Evolutionary conservation across 2,329 filamentous ascomycete genomes (phyloP).

Genomic region (Stagonosporopsis chrysanthemi): DNA sequence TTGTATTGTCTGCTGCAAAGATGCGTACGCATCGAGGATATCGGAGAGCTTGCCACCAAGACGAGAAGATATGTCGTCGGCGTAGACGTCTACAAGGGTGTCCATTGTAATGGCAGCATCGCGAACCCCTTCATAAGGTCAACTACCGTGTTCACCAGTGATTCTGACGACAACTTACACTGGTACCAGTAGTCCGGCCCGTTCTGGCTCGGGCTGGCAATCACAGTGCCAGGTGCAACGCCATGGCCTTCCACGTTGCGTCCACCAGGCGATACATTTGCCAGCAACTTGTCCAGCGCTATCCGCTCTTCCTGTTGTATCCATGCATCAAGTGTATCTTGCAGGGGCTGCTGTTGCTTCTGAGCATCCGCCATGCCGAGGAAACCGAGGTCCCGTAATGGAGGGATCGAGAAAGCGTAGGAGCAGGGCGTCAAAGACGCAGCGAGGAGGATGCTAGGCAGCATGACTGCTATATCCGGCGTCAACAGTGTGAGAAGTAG

Average conservation of each 20-base stretch:
- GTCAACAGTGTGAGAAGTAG: not conserved
- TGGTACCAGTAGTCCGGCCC: conserved; percentile 56
- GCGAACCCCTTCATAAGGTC: conserved; percentile 47
- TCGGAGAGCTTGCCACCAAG: conserved; percentile 37
- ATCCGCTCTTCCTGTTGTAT: conserved; percentile 47
- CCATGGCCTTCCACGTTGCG: conserved; percentile 43
- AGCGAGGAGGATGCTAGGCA: conserved; percentile 21
- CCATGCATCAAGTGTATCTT: conserved; percentile 46
- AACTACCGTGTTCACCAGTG: not conserved
- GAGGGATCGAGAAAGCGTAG: conserved; percentile 43
- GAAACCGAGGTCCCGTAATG: conserved; percentile 27
- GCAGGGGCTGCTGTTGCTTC: conserved; percentile 37
- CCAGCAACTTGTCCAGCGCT: conserved; percentile 50
- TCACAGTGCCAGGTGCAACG: conserved; percentile 51
- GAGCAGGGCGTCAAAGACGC: conserved; percentile 29
- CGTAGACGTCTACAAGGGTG: conserved; percentile 52
- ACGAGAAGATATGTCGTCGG: conserved; percentile 38
- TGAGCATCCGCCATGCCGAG: conserved; percentile 27
- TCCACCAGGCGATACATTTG: conserved; percentile 54
- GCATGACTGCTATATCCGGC: not conserved
- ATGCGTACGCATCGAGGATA: conserved; percentile 45
- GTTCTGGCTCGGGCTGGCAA: conserved; percentile 53
- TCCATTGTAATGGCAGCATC: conserved; percentile 55
- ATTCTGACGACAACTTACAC: conserved; percentile 36
- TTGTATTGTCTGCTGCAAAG: conserved; percentile 48